A percentile compares a stretch with the other conserved stretches of the same genome.
These are phyloP conservation scores for Buxus sempervirens DNA, from an alignment of 164 flowering plant genomes.

Conservation along the genomic window DNA sequence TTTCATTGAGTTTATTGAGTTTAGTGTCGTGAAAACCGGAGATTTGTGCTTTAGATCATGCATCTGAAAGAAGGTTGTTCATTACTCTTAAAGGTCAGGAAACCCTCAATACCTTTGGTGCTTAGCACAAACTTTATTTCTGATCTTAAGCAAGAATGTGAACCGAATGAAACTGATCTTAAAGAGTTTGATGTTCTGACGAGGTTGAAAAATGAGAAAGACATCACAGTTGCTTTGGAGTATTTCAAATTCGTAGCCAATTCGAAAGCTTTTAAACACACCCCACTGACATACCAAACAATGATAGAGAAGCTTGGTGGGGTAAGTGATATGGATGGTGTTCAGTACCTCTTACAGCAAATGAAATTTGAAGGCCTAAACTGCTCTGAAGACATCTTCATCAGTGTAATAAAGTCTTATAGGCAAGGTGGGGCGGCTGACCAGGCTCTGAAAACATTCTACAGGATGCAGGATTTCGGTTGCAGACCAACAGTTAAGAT, in stretches of 20 bases:
- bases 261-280: conserved; percentile 56
- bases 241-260: conserved; percentile 60
- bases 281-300: conserved; percentile 50
- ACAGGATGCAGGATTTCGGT: conserved; percentile 67
- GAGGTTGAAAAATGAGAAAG: conserved; percentile 39
- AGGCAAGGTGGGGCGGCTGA: conserved; percentile 45
- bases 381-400: conserved; percentile 60
- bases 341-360: conserved; percentile 75
- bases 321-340: conserved; percentile 43
- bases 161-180: conserved; percentile 10
- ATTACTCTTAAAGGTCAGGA: conserved; percentile 46
- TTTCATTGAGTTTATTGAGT: neutral
- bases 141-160: conserved; percentile 12
- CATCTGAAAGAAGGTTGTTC: conserved; percentile 62
- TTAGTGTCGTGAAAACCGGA: neutral
- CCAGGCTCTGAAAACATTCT: conserved; percentile 71
- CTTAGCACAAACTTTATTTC: conserved; percentile 40
- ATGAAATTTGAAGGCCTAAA: conserved; percentile 71
- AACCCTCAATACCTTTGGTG: conserved; percentile 48
- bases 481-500: conserved; percentile 66
- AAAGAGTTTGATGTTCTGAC: conserved; percentile 46
- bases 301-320: conserved; percentile 74
- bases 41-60: conserved; percentile 28
- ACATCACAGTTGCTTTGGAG: conserved; percentile 47
- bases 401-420: conserved; percentile 50